phyloP scores from a whole-genome alignment of 2,329 filamentous ascomycete genomes.

The Pyrenochaeta sp. region DNA sequence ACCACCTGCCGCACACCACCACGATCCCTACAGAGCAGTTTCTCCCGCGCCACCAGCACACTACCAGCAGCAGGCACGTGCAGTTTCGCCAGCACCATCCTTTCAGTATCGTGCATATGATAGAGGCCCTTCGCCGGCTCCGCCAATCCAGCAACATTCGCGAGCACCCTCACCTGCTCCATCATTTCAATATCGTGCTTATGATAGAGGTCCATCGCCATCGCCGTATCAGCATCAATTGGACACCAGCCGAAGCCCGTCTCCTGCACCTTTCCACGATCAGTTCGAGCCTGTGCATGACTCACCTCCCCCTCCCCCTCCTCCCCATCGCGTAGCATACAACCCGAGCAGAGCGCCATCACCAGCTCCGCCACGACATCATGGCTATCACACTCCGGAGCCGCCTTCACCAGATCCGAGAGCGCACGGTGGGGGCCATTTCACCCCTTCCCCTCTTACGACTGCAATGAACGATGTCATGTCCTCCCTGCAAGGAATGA shows the following conservation, averaged over 20 bases:
- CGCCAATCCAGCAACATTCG: slow-evolving; percentile 37
- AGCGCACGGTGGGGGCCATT: slow-evolving; percentile 44
- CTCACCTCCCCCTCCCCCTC: slow-evolving; percentile 84
- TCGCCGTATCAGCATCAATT: slow-evolving; percentile 44
- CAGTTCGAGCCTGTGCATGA: slow-evolving; percentile 35
- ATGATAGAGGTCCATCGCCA: slow-evolving; percentile 53
- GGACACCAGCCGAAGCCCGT: slow-evolving; percentile 31
- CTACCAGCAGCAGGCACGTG: slow-evolving; percentile 39
- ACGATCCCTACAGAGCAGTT: slow-evolving; percentile 19
- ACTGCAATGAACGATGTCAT: slow-evolving; percentile 99
- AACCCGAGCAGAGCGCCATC: slow-evolving; percentile 52
- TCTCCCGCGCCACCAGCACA: slow-evolving; percentile 43
- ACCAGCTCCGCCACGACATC: slow-evolving; percentile 39
- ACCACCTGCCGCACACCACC: slow-evolving; percentile 26
- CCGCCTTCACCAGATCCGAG: slow-evolving; percentile 69
- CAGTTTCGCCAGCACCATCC: slow-evolving; percentile 39
- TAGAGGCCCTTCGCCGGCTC: slow-evolving; percentile 41
- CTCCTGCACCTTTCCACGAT: slow-evolving; percentile 44
- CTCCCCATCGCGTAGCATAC: slow-evolving; percentile 73
- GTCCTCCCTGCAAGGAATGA: slow-evolving; percentile 90
- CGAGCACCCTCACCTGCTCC: slow-evolving; percentile 44
- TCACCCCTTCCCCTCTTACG: slow-evolving; percentile 87
- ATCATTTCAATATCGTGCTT: slow-evolving; percentile 45
- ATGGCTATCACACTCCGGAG: slow-evolving; percentile 66
- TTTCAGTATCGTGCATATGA: slow-evolving; percentile 32